Evolutionary conservation across 208 protist genomes (phyloP).

Genomic region (Giardia muris): DNA sequence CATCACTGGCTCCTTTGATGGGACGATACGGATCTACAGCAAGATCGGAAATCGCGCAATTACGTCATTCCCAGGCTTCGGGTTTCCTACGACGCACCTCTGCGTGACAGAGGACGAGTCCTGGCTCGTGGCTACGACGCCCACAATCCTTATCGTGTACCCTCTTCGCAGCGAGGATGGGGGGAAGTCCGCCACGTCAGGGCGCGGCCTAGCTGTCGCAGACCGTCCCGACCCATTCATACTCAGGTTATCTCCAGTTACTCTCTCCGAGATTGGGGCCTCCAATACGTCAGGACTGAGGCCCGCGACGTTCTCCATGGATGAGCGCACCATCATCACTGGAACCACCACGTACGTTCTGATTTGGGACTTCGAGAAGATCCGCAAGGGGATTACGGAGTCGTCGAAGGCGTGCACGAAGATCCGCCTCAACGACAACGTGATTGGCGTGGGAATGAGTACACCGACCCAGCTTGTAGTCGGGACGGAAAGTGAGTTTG

Average conservation of each 20-base stretch:
- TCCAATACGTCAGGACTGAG: neutral
- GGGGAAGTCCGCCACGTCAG: neutral
- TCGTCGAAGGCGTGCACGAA: neutral
- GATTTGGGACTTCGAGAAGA: neutral
- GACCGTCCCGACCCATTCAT: neutral
- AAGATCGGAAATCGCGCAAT: neutral
- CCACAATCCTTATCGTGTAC: neutral
- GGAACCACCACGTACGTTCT: neutral
- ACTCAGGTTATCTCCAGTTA: neutral
- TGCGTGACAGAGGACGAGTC: neutral
- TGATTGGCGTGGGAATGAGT: neutral
- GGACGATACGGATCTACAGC: neutral
- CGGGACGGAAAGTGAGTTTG: neutral
- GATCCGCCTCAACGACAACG: neutral
- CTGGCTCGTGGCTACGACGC: neutral
- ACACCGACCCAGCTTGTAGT: neutral
- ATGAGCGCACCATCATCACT: neutral
- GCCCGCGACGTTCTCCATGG: neutral
- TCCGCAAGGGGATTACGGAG: neutral
- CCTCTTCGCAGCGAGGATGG: neutral
- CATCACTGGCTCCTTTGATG: neutral
- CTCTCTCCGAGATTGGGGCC: neutral
- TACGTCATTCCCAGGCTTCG: neutral
- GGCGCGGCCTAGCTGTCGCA: neutral
- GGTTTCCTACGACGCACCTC: neutral